phyloP scores from a whole-genome alignment of 352 stramenopile genomes.

The Pythium biforme region DNA sequence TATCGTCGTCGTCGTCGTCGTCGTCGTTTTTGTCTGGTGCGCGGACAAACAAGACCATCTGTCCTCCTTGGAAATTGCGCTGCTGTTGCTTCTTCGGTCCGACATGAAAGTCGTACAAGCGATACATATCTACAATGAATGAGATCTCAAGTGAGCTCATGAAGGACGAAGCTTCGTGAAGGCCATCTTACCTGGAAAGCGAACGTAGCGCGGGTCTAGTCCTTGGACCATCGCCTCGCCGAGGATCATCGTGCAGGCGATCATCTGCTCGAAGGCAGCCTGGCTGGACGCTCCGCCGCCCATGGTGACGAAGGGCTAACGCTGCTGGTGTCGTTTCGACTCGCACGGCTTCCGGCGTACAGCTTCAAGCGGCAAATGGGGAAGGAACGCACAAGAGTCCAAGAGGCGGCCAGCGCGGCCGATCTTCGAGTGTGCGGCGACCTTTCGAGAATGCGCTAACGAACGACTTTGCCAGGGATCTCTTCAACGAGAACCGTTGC shows the following conservation, averaged over 20 bases:
- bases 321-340: neutral
- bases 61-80: conserved; percentile 48
- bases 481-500: neutral
- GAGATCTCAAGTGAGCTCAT: too few species aligned
- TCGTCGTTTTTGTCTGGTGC: conserved; percentile 30
- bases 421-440: neutral
- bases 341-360: neutral
- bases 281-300: conserved; percentile 68
- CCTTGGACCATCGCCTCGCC: conserved; percentile 81
- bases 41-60: conserved; percentile 66
- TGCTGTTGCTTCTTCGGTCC: conserved; percentile 57
- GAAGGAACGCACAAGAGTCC: neutral
- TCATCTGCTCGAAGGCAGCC: conserved; percentile 77
- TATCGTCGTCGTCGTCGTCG: conserved; percentile 30
- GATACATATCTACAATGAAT: conserved; percentile 51
- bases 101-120: conserved; percentile 81
- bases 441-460: neutral
- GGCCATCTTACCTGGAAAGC: conserved; percentile 52
- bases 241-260: conserved; percentile 83
- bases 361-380: neutral
- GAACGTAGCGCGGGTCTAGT: conserved; percentile 72
- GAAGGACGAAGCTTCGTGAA: too few species aligned
- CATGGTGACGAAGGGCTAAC: conserved; percentile 29
- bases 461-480: neutral
- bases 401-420: neutral